These are phyloP conservation scores for Castanospermum australe DNA, from an alignment of 306 rosid genomes.

Conservation along the genomic window DNA sequence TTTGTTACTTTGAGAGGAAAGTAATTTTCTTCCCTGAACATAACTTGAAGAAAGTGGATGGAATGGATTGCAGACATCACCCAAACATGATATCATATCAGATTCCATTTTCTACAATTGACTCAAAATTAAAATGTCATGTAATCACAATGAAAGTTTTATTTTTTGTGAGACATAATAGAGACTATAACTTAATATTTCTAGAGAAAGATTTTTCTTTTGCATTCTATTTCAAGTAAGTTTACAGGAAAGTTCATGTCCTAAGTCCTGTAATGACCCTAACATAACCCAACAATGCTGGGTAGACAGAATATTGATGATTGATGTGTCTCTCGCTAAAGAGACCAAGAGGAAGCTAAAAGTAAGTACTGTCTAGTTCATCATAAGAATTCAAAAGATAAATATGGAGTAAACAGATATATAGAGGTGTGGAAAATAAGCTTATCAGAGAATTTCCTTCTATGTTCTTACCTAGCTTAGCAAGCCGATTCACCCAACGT, in stretches of 20 bases:
- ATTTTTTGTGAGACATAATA: not conserved
- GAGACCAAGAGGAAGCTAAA: not conserved
- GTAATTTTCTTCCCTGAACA: slow-evolving; percentile 2
- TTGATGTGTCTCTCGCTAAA: not conserved
- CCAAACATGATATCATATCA: not conserved
- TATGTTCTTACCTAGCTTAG: slow-evolving; percentile 65
- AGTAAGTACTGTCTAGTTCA: not conserved
- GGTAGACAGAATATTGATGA: slow-evolving; percentile 10
- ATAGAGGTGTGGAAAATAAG: not conserved
- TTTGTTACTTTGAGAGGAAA: not conserved
- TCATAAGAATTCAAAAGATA: slow-evolving; percentile 3
- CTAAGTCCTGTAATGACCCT: slow-evolving; percentile 9
- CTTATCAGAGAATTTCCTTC: slow-evolving; percentile 14
- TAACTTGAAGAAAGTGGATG: not conserved
- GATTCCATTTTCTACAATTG: not conserved
- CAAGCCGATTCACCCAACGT: slow-evolving; percentile 98
- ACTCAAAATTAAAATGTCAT: not conserved
- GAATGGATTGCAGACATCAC: not conserved
- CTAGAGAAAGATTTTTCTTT: not conserved
- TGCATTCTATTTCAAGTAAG: not conserved
- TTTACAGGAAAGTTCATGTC: not conserved
- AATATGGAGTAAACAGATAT: not conserved
- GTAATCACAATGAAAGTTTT: not conserved
- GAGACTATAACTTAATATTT: not conserved
- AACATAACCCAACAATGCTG: not conserved